phyloP scores from a whole-genome alignment of 441 rosid species.

The Raphanus hybrid region DNA sequence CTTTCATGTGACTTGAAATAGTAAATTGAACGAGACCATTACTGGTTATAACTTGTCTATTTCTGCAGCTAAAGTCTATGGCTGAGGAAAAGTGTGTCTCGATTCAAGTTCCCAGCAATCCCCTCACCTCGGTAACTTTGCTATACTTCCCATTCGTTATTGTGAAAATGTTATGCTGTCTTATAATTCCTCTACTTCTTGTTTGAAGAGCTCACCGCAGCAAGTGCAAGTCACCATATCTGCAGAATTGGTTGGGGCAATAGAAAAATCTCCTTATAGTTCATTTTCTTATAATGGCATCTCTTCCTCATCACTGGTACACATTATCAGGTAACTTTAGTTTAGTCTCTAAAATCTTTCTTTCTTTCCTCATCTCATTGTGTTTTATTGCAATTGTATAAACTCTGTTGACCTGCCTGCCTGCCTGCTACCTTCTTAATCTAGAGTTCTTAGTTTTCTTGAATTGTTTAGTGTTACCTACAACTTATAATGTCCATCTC shows the following conservation, averaged over 20 bases:
- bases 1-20: conserved; percentile 13
- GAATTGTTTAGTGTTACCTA: conserved; percentile 15
- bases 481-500: conserved; percentile 15
- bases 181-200: conserved; percentile 30
- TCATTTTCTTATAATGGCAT: conserved; percentile 68
- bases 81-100: conserved; percentile 74
- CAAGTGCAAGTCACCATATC: conserved; percentile 71
- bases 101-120: conserved; percentile 65
- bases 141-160: conserved; percentile 35
- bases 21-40: neutral
- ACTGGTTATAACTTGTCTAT: conserved; percentile 29
- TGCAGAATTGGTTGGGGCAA: conserved; percentile 89
- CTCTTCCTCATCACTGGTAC: conserved; percentile 75
- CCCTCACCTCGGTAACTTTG: conserved; percentile 65
- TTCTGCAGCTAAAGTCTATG: conserved; percentile 67
- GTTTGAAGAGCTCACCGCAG: conserved; percentile 66
- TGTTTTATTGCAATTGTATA: conserved; percentile 3
- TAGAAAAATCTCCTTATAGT: conserved; percentile 87
- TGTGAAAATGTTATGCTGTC: conserved; percentile 22
- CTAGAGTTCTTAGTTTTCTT: conserved; percentile 16
- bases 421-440: neutral
- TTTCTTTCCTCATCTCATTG: conserved; percentile 17
- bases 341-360: conserved; percentile 44
- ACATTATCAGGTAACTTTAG: conserved; percentile 73
- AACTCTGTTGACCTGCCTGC: conserved; percentile 4